A percentile compares a stretch with the other conserved stretches of the same genome.
Conservation (phyloP, 2,329 filamentous ascomycete genomes). For the Stenocarpella maydis region DNA sequence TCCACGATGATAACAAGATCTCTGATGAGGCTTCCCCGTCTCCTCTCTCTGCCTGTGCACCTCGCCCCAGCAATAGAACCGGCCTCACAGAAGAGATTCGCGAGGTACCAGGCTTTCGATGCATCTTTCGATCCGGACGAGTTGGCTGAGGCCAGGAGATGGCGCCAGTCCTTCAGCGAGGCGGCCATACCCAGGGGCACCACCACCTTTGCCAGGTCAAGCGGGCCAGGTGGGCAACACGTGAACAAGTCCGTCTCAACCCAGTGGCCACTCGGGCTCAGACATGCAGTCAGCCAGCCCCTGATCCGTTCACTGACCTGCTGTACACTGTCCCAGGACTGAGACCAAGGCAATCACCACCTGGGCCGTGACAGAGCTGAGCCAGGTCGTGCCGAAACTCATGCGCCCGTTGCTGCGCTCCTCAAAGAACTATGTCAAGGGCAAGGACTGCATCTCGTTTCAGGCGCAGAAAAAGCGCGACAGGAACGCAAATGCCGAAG, state of each 20-base stretch:
- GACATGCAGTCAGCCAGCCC: background rate
- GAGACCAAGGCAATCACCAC: conserved; percentile 66
- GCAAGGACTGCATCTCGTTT: conserved; percentile 61
- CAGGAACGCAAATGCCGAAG: conserved; percentile 58
- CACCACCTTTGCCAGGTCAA: conserved; percentile 65
- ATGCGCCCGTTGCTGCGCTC: conserved; percentile 56
- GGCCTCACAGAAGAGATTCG: conserved; percentile 34
- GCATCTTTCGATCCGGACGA: conserved; percentile 58
- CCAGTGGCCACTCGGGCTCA: background rate
- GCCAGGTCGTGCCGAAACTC: conserved; percentile 54
- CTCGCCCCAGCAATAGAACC: conserved; percentile 3
- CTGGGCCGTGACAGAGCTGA: conserved; percentile 59
- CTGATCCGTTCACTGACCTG: background rate
- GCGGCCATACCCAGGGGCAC: conserved; percentile 58
- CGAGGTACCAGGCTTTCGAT: conserved; percentile 58
- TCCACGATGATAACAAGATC: conserved; percentile 21
- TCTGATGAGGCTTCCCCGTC: conserved; percentile 18
- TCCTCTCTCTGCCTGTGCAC: conserved; percentile 14
- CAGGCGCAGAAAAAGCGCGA: conserved; percentile 64
- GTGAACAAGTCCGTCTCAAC: conserved; percentile 65
- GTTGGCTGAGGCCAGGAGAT: conserved; percentile 59
- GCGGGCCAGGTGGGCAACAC: conserved; percentile 68
- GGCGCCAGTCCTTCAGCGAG: conserved; percentile 56
- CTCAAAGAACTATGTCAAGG: conserved; percentile 62
- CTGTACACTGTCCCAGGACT: conserved; percentile 52